Evolutionary conservation across 768 basidiomycete genomes (phyloP), one percentile per base, ranked within the genome.

Genomic region (Tricholoma sp.): DNA sequence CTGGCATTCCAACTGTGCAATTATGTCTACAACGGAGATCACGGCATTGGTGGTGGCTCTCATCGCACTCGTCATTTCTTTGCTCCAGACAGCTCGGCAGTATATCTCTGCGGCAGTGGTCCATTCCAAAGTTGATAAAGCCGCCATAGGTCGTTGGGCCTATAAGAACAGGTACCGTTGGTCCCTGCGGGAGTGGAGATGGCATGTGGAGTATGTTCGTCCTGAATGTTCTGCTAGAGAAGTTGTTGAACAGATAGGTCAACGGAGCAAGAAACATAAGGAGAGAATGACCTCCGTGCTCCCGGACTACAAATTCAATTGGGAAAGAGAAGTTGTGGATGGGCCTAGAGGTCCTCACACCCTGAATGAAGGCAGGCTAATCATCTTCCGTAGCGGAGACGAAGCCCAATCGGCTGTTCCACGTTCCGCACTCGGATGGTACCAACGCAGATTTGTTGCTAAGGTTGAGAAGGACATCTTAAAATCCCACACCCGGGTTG

Each of bases 131-230:
- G 53, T 54, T 18, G 45, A 54, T 20, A n/a, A 15, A 20, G 41
- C 53, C 13, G 53, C 53, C 20, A 54, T 54, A 18, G 53, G 53
- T 0, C 32, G 6, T 18, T 54, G 53, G 53, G 18, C 53, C 7
- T 13, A 24, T 8, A 54, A 45, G 24, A 54, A 54, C 39, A 37
- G 42, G 17, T 54, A 54, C 24, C 24, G 13, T 33, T 54, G 53
- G 53, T 54, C 53, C 6, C n/a, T 42, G 28, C 39, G 42, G n/a
- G 53, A 54, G 20, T 54, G 53, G 53, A 54, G 42, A 15, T 9
- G 44, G 28, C 53, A 34, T 13, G 53, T 54, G 6, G 18, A 17
- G n/a, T 45, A 54, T 20, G 41, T 42, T 5, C 53, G 53, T 20
- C 53, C 53, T 3, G 42, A 44, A 33, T 42, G 37, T 28, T 41